phyloP scores from a whole-genome alignment of 495 filamentous ascomycete species.

The Penicillium diatomitis region DNA sequence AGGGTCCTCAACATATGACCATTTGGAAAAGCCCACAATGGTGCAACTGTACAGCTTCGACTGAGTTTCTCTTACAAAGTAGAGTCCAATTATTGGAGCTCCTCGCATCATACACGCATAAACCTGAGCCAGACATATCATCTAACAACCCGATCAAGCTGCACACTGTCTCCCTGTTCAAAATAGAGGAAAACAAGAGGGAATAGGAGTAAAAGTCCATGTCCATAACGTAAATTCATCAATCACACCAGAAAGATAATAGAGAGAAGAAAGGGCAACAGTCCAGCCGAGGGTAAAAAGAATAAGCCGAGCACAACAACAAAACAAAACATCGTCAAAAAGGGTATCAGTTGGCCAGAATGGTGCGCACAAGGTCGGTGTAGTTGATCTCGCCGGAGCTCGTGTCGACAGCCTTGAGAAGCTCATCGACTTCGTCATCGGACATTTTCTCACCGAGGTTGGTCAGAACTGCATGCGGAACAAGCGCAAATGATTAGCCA shows the following conservation, averaged over 20 bases:
- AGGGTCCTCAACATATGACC: too few species aligned
- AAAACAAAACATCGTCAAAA: too few species aligned
- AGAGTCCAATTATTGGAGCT: background rate
- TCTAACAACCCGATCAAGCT: background rate
- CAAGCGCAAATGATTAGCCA: background rate
- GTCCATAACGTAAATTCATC: conserved; percentile 12
- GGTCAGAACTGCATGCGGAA: conserved; percentile 58
- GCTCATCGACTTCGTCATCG: conserved; percentile 95
- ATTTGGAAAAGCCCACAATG: too few species aligned
- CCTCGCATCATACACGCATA: background rate
- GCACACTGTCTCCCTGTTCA: background rate
- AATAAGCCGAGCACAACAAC: too few species aligned
- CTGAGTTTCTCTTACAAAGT: too few species aligned
- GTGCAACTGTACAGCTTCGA: too few species aligned
- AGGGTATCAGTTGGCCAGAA: conserved; percentile 71
- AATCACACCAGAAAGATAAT: background rate
- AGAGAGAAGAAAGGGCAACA: too few species aligned
- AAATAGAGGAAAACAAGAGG: background rate
- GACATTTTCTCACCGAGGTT: conserved; percentile 98
- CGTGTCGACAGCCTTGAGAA: conserved; percentile 93
- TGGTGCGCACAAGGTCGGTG: conserved; percentile 85
- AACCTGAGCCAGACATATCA: background rate
- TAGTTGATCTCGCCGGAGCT: conserved; percentile 95
- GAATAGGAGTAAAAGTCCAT: background rate
- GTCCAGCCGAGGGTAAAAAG: too few species aligned